phyloP scores from a whole-genome alignment of 306 rosid species.

The Coriaria nepalensis region DNA sequence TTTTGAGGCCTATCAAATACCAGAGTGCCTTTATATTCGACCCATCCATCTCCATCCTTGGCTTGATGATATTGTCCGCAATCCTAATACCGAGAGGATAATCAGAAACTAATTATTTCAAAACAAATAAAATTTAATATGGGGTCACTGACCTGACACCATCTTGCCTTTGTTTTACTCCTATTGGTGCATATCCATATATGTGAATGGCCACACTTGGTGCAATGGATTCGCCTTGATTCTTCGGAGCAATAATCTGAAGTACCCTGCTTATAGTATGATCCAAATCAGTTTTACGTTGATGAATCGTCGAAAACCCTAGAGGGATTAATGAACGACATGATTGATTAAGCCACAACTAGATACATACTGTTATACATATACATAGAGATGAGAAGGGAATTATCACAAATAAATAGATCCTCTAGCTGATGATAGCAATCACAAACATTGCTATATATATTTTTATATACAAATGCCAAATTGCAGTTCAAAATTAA shows the following conservation, averaged over 20 bases:
- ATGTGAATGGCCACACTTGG: conserved; percentile 91
- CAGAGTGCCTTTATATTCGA: conserved; percentile 86
- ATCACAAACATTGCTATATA: no score
- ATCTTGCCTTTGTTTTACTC: conserved; percentile 84
- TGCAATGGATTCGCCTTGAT: conserved; percentile 89
- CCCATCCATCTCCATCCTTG: conserved; percentile 99
- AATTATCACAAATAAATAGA: no score
- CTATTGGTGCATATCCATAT: conserved; percentile 98
- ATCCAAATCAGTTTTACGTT: conserved; percentile 7
- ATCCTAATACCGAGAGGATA: conserved; percentile 45
- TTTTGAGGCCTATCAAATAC: conserved; percentile 71
- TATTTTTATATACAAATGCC: no score
- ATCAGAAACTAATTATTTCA: conserved; percentile 8
- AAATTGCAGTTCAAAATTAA: no score
- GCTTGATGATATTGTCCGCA: conserved; percentile 99
- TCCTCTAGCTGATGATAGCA: no score
- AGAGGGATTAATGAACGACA: not conserved
- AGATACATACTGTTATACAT: no score
- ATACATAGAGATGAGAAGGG: no score
- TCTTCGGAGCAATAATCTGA: conserved; percentile 71
- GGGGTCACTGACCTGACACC: conserved; percentile 78
- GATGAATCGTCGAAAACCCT: not conserved
- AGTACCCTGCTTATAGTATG: conserved; percentile 39
- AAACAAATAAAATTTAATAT: conserved; percentile 12
- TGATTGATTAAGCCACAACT: not conserved